Base-by-base conservation (phyloP, 345 rosid genomes). In the Xanthoceras sorbifolium region DNA sequence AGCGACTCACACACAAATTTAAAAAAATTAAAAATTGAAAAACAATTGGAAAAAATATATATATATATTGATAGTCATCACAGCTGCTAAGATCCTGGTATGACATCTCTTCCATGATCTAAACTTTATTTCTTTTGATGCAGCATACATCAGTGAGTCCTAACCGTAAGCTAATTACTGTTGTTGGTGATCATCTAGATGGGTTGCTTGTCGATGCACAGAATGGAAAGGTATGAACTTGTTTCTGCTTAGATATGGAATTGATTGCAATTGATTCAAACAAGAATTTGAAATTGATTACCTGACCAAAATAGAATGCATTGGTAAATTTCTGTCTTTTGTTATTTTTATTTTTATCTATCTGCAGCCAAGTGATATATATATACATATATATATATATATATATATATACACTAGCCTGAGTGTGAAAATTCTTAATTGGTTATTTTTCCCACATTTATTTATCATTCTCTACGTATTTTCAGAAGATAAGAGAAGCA, bases 101-200 rank as follows among this genome's bases (percentile, higher is more conserved):
- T 65, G 26, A 65, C 44, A 22, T 42, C 50, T 46, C 20, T 15
- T 64, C 69, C 6, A 10, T 69, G 32, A 54, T 55, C 59, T 55
- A 17, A 63, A 52, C 63, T 23, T 52, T 18, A 1, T 67, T 70
- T 64, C 10, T 52, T 50, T 38, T 74, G 71, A 73, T 86, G 83
- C 89, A 90, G 94, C 92, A 87, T 78, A 82, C 94, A 36, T 90
- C 94, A 59, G 48, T 90, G 59, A 90, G 90, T 69, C 94, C 94
- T 2, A 84, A 88, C 74, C 61, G 87, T 17, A 85, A 71, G 76
- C 83, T 83, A 40, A 48, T 87, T 14, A 59, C 77, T 57, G 86
- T 88, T 64, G 88, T 90, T 11, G 94, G 94, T 17, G 92, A 90
- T 83, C 77, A 84, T 82, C 50, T 67, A 22, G 87, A 88, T 64